phyloP scores from a whole-genome alignment of 1,284 basidiomycete species.

The Cystobasidium pallidum region DNA sequence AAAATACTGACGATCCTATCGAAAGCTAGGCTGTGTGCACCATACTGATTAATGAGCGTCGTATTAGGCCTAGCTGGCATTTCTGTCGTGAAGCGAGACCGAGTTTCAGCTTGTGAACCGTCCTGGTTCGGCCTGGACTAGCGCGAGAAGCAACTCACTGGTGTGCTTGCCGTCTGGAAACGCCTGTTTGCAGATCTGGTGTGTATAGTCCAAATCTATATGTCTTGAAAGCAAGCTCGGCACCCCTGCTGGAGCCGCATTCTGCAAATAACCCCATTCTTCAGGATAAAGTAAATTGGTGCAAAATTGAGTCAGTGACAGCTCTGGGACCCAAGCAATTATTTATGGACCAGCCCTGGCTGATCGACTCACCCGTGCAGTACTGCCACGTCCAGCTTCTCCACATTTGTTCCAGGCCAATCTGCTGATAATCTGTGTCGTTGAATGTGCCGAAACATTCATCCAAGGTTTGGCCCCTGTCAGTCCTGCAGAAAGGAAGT shows the following conservation, averaged over 20 bases:
- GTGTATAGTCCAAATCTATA: slow-evolving; percentile 74
- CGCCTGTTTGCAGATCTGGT: slow-evolving; percentile 78
- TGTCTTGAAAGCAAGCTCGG: slow-evolving; percentile 74
- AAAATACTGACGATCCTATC: slow-evolving; percentile 47
- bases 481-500: slow-evolving; percentile 44
- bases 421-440: slow-evolving; percentile 66
- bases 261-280: slow-evolving; percentile 86
- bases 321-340: too few species aligned
- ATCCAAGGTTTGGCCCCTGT: slow-evolving; percentile 44
- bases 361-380: slow-evolving; percentile 47
- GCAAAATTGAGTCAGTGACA: too few species aligned
- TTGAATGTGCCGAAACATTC: slow-evolving; percentile 80
- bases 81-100: slow-evolving; percentile 10
- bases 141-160: slow-evolving; percentile 54
- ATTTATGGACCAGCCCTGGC: too few species aligned
- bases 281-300: too few species aligned
- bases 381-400: slow-evolving; percentile 84
- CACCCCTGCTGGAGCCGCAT: slow-evolving; percentile 66
- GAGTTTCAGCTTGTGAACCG: too few species aligned
- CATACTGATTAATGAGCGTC: slow-evolving; percentile 51
- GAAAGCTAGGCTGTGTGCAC: slow-evolving; percentile 43
- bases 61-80: slow-evolving; percentile 46
- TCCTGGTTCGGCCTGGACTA: too few species aligned
- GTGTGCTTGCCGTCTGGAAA: slow-evolving; percentile 78
- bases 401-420: slow-evolving; percentile 70